Conservation (phyloP, 257 asterid species). For the Galeopsis tetrahit region DNA sequence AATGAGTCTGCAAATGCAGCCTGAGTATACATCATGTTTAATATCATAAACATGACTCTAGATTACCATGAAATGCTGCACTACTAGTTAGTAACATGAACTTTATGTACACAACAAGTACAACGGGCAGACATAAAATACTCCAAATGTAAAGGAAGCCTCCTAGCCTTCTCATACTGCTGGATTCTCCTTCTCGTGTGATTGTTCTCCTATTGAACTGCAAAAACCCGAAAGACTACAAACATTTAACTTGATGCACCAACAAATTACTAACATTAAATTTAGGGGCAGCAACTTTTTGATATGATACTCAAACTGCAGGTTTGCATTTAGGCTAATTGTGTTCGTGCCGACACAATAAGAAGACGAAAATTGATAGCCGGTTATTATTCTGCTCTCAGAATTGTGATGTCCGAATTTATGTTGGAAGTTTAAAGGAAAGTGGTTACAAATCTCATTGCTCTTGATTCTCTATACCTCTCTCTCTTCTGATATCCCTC, state of each 20-base stretch:
- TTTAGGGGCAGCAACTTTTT: too few species aligned
- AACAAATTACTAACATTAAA: not conserved
- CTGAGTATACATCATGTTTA: not conserved
- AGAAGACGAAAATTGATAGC: not conserved
- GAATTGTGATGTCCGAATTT: not conserved
- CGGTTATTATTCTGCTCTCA: not conserved
- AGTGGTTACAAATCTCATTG: not conserved
- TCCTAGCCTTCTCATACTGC: constrained; percentile 2
- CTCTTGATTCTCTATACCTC: not conserved
- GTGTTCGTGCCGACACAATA: too few species aligned
- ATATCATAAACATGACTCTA: constrained; percentile 13
- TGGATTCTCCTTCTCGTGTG: not conserved
- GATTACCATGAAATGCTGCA: constrained; percentile 6
- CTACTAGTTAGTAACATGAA: constrained; percentile 20
- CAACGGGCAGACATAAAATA: not conserved
- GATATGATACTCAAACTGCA: too few species aligned
- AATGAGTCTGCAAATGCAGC: constrained; percentile 1
- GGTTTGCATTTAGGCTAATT: too few species aligned
- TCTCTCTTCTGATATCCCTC: not conserved
- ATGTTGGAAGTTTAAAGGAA: not conserved
- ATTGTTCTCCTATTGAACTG: constrained; percentile 20
- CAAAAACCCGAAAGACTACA: not conserved
- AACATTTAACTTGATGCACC: constrained; percentile 3
- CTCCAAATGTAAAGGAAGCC: not conserved
- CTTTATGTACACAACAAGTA: constrained; percentile 23